Evolutionary conservation across 2,329 filamentous ascomycete genomes (phyloP).

Genomic region (Talaromyces sp.): DNA sequence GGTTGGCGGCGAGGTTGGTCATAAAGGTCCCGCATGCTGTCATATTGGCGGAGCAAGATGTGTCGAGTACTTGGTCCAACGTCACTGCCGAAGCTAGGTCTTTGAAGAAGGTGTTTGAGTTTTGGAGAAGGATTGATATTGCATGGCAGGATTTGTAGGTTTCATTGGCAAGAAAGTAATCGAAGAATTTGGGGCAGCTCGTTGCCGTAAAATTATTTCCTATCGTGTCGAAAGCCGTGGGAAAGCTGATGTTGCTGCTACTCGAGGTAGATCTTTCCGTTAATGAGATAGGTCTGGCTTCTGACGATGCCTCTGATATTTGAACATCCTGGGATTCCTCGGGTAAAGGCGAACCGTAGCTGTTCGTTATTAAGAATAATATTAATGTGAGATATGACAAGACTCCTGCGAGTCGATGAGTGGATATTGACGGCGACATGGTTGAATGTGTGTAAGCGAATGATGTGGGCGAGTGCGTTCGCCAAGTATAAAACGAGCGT

Average conservation of each 20-base stretch:
- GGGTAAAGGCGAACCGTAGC: constrained; percentile 7
- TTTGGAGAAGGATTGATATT: constrained; percentile 79
- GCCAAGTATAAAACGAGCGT: constrained; percentile 10
- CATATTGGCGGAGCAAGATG: constrained; percentile 68
- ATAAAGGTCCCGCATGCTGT: constrained; percentile 65
- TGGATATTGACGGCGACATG: constrained; percentile 9
- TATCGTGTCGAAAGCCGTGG: constrained; percentile 65
- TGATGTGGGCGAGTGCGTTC: constrained; percentile 8
- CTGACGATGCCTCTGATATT: not conserved
- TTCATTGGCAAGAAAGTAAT: constrained; percentile 60
- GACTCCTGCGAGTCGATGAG: not conserved
- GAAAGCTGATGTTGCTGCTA: constrained; percentile 39
- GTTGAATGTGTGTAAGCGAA: constrained; percentile 5
- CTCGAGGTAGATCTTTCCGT: constrained; percentile 9
- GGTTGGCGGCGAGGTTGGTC: constrained; percentile 59
- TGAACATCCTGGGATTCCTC: not conserved
- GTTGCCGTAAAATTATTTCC: constrained; percentile 59
- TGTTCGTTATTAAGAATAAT: constrained; percentile 15
- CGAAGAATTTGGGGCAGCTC: constrained; percentile 58
- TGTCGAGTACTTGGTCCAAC: constrained; percentile 75
- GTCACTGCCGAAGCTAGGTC: constrained; percentile 66
- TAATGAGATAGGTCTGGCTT: not conserved
- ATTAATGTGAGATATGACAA: constrained; percentile 16
- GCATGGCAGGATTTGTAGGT: constrained; percentile 75
- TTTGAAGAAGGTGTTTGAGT: constrained; percentile 80